Evolutionary conservation across 352 stramenopile genomes (phyloP), one percentile per base, ranked within the genome.

Genomic region (Pythium biforme): DNA sequence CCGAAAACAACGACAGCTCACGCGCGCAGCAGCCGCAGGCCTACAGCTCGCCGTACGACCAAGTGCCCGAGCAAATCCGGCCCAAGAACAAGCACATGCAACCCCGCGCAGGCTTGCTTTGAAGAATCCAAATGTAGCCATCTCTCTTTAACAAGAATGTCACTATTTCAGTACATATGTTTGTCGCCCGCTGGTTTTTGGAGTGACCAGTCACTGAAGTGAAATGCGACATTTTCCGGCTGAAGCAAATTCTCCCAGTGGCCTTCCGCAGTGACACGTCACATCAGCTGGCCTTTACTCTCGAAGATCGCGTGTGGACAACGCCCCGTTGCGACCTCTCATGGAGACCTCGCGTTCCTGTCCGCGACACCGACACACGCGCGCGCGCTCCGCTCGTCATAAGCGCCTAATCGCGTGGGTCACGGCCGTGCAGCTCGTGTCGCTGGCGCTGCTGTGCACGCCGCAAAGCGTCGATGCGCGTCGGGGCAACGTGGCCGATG

Each of bases 1-100:
- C 86, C 34, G 54, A 62, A 26, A 45, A 34, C 34, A 50, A 46
- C 27, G 33, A 17, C n/a, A 54, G 60, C 20, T 33, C 34, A 17
- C 15, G 45, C 20, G 9, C 33, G 26, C 33, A 60, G 3, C 57
- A 48, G 22, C 79, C 79, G 3, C 76, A 89, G 57, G 65, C 74
- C 20, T 93, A 90, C 55, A 79, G 73, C 43, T 93, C 82, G 2
- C 81, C 82, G 15, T 93, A 93, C 45, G 84, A 91, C 47, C 73
- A 79, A 55, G 60, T 81, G 10, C 70, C 78, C 11, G 71, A 59
- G 34, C 62, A 77, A 62, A 75, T 81, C 20, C 73, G 77, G 1
- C 59, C 77, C 22, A 90, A 87, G 62, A 75, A 70, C 59, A 63
- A 62, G 57, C 40, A 22, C 52, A 71, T 67, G 31, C 50, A 71